phyloP scores from a whole-genome alignment of 2,329 filamentous ascomycete genomes.

The Arthrobotrys iridis region DNA sequence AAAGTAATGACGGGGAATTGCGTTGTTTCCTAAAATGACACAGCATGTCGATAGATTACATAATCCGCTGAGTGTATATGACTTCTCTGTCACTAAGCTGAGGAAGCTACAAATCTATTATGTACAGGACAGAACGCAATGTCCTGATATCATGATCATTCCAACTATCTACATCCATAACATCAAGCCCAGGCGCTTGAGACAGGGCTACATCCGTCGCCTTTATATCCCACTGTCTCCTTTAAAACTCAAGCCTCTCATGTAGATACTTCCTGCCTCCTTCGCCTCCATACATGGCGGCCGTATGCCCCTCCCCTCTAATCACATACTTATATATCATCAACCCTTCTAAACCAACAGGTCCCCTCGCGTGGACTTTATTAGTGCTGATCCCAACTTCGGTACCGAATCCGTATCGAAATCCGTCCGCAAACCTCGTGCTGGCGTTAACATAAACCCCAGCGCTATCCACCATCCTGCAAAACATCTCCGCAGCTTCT shows the following conservation, averaged over 20 bases:
- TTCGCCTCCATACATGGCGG: slow-evolving; percentile 34
- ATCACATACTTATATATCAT: slow-evolving; percentile 98
- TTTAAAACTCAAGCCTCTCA: slow-evolving; percentile 42
- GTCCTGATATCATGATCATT: background rate
- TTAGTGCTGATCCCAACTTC: slow-evolving; percentile 99
- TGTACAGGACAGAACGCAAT: background rate
- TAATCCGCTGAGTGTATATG: too few species aligned
- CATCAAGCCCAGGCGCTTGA: background rate
- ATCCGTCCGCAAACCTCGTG: slow-evolving; percentile 92
- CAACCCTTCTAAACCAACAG: slow-evolving; percentile 90
- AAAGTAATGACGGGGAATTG: too few species aligned
- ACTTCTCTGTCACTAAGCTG: too few species aligned
- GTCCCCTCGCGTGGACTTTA: slow-evolving; percentile 94
- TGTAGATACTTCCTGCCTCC: slow-evolving; percentile 49
- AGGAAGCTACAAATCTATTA: too few species aligned
- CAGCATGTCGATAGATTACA: too few species aligned
- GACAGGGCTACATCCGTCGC: background rate
- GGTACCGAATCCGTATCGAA: slow-evolving; percentile 96
- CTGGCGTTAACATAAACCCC: slow-evolving; percentile 98
- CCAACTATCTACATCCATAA: background rate
- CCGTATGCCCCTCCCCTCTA: slow-evolving; percentile 77
- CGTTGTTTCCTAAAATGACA: too few species aligned
- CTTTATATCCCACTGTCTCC: background rate
- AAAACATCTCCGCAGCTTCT: slow-evolving; percentile 79
- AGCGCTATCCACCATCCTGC: slow-evolving; percentile 84